Base-by-base conservation (phyloP, 2,329 filamentous ascomycete genomes). In the Mycogone perniciosa region DNA sequence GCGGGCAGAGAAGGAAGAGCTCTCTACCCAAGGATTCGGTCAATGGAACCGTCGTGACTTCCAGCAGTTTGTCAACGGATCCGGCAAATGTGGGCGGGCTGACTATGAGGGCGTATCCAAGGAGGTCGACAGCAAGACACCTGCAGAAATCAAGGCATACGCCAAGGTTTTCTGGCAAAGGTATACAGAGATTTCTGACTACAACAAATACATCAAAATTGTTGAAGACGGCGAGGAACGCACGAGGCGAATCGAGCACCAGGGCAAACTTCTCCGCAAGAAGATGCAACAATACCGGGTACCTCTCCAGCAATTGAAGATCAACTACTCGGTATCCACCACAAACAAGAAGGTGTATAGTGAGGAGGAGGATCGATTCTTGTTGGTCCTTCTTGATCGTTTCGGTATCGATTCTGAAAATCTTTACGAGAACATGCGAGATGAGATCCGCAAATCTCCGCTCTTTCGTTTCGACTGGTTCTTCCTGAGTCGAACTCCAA, bases 331-430 rank as follows among this genome's bases (percentile, higher is more conserved):
- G 0, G 93, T 99, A 30, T 96, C 90, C 6, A 99, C 93, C 2
- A 99, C 95, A 7, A 99, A 99, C 80, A 99, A 99, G 76, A 99
- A 99, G 74, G 91, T 99, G 1, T 99, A 99, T 67, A 97, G 91
- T 0, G 95, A 99, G 66, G 93, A 99, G 65, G 93, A 99, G 68
- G 93, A 99, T 65, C 83, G 93, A 4, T 99, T 99, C 71, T 71
- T 99, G 47, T 78, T 99, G 33, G 92, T 99, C 45, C 86, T 96
- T 71, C 78, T 99, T 5, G 90, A 99, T 71, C 88, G 86, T 67
- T 87, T 90, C 60, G 93, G 95, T 6, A 84, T 99, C 34, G 95
- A 99, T 65, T 86, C 87, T 1, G 92, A 97, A 61, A 82, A 82
- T 33, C 80, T 99, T 56, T 95, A 93, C 67, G 93, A 99, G 61